A percentile compares a stretch with the other conserved stretches of the same genome.
These are phyloP conservation scores for Fraxinus platypoda DNA, from an alignment of 305 asterid genomes.

Conservation along the genomic window DNA sequence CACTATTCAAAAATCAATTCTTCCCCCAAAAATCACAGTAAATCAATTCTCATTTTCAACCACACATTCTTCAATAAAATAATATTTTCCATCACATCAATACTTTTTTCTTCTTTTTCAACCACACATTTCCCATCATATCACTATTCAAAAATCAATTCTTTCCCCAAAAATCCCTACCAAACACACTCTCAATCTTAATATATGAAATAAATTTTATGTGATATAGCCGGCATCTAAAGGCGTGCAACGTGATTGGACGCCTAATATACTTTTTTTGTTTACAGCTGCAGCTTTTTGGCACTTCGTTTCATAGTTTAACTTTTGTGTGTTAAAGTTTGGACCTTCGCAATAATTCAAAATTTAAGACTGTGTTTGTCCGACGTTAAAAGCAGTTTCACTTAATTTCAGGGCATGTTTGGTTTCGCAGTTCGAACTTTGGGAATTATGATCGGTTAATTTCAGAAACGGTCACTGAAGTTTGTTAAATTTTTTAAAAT, in stretches of 20 bases:
- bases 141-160: too few species aligned
- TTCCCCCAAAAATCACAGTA: too few species aligned
- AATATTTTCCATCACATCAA: too few species aligned
- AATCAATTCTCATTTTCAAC: too few species aligned
- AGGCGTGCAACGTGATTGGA: slow-evolving; percentile 34
- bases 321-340: slow-evolving; percentile 29
- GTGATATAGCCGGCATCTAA: slow-evolving; percentile 4
- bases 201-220: too few species aligned
- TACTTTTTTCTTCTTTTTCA: too few species aligned
- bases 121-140: too few species aligned
- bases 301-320: slow-evolving; percentile 21
- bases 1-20: too few species aligned
- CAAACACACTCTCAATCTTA: too few species aligned
- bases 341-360: neutral
- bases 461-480: neutral
- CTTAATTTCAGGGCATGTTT: neutral
- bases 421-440: neutral
- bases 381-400: neutral
- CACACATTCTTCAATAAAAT: too few species aligned
- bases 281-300: slow-evolving; percentile 26
- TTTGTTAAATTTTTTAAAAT: too few species aligned
- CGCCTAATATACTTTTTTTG: slow-evolving; percentile 3
- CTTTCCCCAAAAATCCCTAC: too few species aligned
- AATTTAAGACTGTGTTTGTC: neutral
- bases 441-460: neutral